Evolutionary conservation across 1,284 basidiomycete genomes (phyloP), one percentile per base, ranked within the genome.

Genomic region (Exsudoporus floridanus): DNA sequence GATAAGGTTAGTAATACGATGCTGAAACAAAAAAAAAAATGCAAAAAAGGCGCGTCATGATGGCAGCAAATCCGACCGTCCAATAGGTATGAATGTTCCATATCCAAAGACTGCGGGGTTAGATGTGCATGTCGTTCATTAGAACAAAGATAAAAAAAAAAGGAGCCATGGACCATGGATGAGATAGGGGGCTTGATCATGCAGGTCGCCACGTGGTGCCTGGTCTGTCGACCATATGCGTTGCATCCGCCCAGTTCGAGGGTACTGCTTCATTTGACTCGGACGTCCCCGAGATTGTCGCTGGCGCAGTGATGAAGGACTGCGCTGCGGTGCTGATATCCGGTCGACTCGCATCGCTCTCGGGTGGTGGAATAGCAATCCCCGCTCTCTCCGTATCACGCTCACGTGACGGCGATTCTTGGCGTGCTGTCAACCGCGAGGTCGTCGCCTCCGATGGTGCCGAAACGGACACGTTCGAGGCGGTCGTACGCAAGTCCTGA

Each of bases 241-340:
- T 64, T 13, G 59, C 39, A 21, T 72, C 74, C 33, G 72, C 73
- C 77, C 75, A 72, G 53, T 64, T 73, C 37, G 66, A 59, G 6
- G 70, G 72, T 21, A 46, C 48, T 7, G 18, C 58, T 6, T 67
- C 70, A 12, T 67, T 60, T 48, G 70, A 69, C 34, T 71, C 74
- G 3, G 78, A 80, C 19, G 66, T 69, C 34, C 80, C 78, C 23
- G 76, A 76, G 18, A 84, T 66, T 8, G 82, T 84, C 39, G 79
- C 74, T 38, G 86, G 74, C 14, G 77, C 77, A 3, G 86, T 87
- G 27, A 88, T 75, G 60, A 86, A 86, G 50, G 85, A 87, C 55
- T 76, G 74, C 5, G 80, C 75, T 21, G 86, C 86, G 0, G 84
- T 84, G 64, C 85, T 87, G 61, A 88, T 74, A 62, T 84, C 84